phyloP scores from a whole-genome alignment of 2,329 filamentous ascomycete species.

The Davidsoniella eucalypti region DNA sequence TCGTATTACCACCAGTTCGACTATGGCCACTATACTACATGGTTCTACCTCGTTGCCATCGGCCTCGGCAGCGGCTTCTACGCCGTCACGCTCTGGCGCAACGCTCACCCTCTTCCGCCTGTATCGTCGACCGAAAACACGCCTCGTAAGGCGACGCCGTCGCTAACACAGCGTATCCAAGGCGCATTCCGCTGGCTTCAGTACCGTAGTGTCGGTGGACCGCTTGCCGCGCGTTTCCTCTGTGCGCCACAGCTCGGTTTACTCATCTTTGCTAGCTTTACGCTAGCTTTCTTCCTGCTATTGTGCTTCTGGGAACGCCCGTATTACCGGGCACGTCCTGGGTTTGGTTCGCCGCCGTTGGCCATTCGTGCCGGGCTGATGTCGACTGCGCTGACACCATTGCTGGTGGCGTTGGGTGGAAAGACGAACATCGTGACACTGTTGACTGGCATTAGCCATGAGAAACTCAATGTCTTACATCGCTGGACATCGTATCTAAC shows the following conservation, averaged over 20 bases:
- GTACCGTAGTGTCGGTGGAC: too few relatives aligned
- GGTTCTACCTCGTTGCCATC: too few relatives aligned
- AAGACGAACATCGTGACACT: slow-evolving; percentile 46
- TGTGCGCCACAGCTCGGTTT: background rate
- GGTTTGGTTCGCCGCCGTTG: background rate
- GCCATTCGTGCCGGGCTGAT: background rate
- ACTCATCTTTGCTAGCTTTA: background rate
- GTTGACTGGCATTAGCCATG: slow-evolving; percentile 49
- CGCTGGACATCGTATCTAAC: slow-evolving; percentile 48
- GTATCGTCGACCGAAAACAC: too few relatives aligned
- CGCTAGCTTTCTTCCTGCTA: background rate
- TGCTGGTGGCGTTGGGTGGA: background rate
- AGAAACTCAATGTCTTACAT: slow-evolving; percentile 50
- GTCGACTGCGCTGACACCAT: background rate
- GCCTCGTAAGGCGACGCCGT: too few relatives aligned
- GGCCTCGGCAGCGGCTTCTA: too few relatives aligned
- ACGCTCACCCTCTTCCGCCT: too few relatives aligned
- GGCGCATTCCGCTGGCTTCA: too few relatives aligned
- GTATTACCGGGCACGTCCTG: background rate
- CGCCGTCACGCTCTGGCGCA: too few relatives aligned
- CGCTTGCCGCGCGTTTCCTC: background rate
- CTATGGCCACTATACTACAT: too few relatives aligned
- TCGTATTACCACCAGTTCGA: too few relatives aligned
- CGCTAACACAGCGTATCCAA: too few relatives aligned
- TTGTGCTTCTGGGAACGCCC: background rate